Evolutionary conservation across 73 alveolate genomes (phyloP).

Genomic region (Paramecium sonneborni): DNA sequence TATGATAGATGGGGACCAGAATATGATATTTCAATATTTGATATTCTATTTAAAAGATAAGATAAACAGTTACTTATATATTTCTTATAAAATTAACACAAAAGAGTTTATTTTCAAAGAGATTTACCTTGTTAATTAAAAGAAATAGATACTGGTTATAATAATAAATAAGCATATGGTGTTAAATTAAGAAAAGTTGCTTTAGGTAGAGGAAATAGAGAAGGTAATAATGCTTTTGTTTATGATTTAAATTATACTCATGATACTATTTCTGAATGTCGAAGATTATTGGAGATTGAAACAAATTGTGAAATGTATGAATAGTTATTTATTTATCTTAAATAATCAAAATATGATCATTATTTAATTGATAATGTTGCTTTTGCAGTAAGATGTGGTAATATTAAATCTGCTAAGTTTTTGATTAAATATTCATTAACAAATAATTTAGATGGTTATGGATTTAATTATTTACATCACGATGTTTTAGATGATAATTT

Average conservation of each 20-base stretch:
- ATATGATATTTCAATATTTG: conserved; percentile 74
- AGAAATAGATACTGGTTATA: conserved; percentile 89
- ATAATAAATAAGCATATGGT: conserved; percentile 87
- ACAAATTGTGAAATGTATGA: conserved; percentile 77
- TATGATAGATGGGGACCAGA: conserved; percentile 52
- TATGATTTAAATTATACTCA: conserved; percentile 70
- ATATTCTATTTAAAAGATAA: conserved; percentile 74
- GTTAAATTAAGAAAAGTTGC: conserved; percentile 87
- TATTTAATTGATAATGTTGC: conserved; percentile 69
- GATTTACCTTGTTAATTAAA: conserved; percentile 72
- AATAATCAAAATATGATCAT: conserved; percentile 58
- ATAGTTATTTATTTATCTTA: conserved; percentile 70
- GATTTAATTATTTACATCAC: conserved; percentile 91
- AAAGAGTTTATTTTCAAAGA: conserved; percentile 35
- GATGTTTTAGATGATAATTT: conserved; percentile 71
- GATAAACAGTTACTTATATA: conserved; percentile 76
- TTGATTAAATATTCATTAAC: conserved; percentile 73
- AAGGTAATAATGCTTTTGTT: conserved; percentile 98
- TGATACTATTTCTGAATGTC: background rate
- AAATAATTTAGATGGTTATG: conserved; percentile 79
- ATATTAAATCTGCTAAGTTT: conserved; percentile 81
- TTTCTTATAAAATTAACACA: conserved; percentile 64
- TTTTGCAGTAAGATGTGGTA: conserved; percentile 91
- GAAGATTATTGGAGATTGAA: conserved; percentile 68
- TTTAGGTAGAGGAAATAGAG: conserved; percentile 94